Evolutionary conservation across 108 stramenopile species (phyloP), one percentile per base, ranked within the genome.

Genomic region (Nannochloropsis gaditana): DNA sequence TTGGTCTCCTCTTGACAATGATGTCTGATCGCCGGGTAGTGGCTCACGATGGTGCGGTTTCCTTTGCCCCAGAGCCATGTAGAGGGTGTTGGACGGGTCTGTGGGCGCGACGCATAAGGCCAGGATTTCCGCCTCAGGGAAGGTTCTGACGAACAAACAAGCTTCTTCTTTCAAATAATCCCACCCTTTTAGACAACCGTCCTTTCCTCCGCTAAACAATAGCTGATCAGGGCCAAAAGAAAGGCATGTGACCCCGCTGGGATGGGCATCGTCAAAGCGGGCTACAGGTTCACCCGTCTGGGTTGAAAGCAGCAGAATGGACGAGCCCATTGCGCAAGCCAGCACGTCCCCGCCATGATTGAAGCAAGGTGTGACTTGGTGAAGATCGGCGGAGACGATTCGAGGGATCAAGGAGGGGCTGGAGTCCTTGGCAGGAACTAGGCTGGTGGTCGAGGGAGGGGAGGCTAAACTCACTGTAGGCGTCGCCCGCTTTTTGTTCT

Each of bases 131-230:
- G 59, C 59, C 59, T 73, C 59, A n/a, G 59, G 19, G n/a, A 73
- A n/a, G 19, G n/a, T 73, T 4, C n/a, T 15, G n/a, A 15, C n/a
- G 6, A n/a, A n/a, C 59, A 73, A n/a, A 73, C 59, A 73, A 15
- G 59, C 19, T n/a, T 73, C 59, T n/a, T 73, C 59, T n/a, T 73
- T 73, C 59, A 73, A n/a, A 73, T 73, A 73, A 73, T 73, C 59
- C 59, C 59, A 73, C 15, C 19, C 59, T 73, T 73, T 15, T n/a
- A 73, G 19, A 73, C 59, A n/a, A n/a, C 59, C 59, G n/a, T 73
- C 59, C 8, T 73, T 73, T 73, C 59, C 59, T n/a, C 59, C 59
- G 59, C 59, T 73, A 73, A 73, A 73, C 59, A 73, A 73, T 15
- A 73, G 59, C 4, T 73, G 59, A 4, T n/a, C 59, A 73, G 59